A percentile compares a stretch with the other conserved stretches of the same genome.
phyloP scores from a whole-genome alignment of 2,329 filamentous ascomycete genomes.

The Rachicladosporium sp. region DNA sequence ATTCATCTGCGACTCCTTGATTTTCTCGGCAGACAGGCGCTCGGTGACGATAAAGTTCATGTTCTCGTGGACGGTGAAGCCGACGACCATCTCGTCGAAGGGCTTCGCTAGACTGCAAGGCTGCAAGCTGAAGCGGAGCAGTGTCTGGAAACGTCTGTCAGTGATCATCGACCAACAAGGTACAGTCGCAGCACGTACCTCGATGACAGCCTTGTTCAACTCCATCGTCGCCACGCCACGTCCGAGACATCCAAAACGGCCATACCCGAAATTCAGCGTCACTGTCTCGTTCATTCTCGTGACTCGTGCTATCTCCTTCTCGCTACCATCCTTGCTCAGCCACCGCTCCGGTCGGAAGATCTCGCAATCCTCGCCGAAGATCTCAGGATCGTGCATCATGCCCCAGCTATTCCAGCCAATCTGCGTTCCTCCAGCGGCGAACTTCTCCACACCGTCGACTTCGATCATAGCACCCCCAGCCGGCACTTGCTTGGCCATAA shows the following conservation, averaged over 20 bases:
- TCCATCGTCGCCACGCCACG: constrained; percentile 27
- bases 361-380: constrained; percentile 26
- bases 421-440: constrained; percentile 24
- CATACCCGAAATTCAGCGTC: constrained; percentile 24
- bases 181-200: constrained; percentile 15
- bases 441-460: constrained; percentile 24
- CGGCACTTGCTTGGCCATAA: constrained; percentile 26
- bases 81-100: constrained; percentile 25
- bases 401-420: constrained; percentile 29
- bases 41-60: constrained; percentile 27
- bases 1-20: neutral
- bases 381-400: constrained; percentile 24
- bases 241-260: constrained; percentile 26
- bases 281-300: constrained; percentile 25
- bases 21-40: constrained; percentile 10
- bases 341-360: constrained; percentile 28
- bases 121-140: constrained; percentile 27
- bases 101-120: constrained; percentile 25
- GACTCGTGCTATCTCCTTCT: constrained; percentile 18
- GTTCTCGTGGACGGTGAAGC: constrained; percentile 26
- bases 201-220: constrained; percentile 27
- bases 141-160: constrained; percentile 14
- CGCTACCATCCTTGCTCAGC: constrained; percentile 18
- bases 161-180: no score
- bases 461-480: constrained; percentile 22